A percentile compares a stretch with the other conserved stretches of the same genome.
phyloP scores from a whole-genome alignment of 345 rosid species.

The Passiflora organensis region DNA sequence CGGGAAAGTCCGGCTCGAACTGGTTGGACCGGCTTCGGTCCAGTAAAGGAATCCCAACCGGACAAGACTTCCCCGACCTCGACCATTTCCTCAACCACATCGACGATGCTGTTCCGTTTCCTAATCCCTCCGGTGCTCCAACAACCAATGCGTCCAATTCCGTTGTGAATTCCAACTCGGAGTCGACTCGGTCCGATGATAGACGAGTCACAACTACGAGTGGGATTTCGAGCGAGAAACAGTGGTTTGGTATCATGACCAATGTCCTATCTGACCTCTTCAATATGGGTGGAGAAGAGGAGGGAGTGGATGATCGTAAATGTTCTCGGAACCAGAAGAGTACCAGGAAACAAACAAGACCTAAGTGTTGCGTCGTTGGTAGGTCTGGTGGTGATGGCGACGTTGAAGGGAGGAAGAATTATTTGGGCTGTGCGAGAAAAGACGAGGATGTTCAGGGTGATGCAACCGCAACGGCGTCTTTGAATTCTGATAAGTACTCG shows the following conservation, averaged over 20 bases:
- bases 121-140: slow-evolving; percentile 22
- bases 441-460: slow-evolving; percentile 26
- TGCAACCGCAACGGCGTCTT: slow-evolving; percentile 29
- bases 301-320: slow-evolving; percentile 7
- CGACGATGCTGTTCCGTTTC: slow-evolving; percentile 4
- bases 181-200: slow-evolving; percentile 25
- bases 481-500: slow-evolving; percentile 12
- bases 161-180: slow-evolving; percentile 3
- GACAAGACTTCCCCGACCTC: slow-evolving; percentile 38
- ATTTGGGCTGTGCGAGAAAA: slow-evolving; percentile 14
- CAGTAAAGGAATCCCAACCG: slow-evolving; percentile 62
- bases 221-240: slow-evolving; percentile 12
- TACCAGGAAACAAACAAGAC: slow-evolving; percentile 75
- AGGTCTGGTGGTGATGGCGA: slow-evolving; percentile 9
- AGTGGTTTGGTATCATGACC: slow-evolving; percentile 62
- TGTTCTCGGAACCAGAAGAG: slow-evolving; percentile 34
- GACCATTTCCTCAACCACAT: slow-evolving; percentile 49
- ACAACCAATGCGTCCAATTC: slow-evolving; percentile 37
- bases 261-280: slow-evolving; percentile 80
- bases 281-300: slow-evolving; percentile 37
- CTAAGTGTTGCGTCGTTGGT: slow-evolving; percentile 40
- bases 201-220: slow-evolving; percentile 10
- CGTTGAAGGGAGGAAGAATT: background rate
- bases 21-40: slow-evolving; percentile 92
- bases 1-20: slow-evolving; percentile 49